phyloP scores from a whole-genome alignment of 306 rosid species.

The Fagus crenata region DNA sequence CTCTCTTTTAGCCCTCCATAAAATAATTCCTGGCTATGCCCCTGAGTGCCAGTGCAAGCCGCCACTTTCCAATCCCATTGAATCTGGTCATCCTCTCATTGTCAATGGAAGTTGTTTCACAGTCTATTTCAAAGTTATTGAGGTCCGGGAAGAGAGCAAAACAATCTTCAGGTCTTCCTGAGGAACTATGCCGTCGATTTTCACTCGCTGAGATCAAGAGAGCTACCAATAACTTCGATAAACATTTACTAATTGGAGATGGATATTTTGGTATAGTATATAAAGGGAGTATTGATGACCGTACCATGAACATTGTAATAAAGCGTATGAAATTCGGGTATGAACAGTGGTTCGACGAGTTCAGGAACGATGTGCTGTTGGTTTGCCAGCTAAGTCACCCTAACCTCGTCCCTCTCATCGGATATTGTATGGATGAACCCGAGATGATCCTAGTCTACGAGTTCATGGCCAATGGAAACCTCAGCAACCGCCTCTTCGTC shows the following conservation, averaged over 20 bases:
- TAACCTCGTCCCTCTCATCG: too few relatives aligned
- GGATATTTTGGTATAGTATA: background rate
- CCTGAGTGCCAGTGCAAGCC: too few relatives aligned
- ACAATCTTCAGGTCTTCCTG: too few relatives aligned
- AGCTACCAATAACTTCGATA: slow-evolving; percentile 30
- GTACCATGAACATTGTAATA: background rate
- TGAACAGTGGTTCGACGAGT: background rate
- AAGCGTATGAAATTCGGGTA: background rate
- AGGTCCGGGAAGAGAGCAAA: too few relatives aligned
- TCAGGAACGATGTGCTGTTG: slow-evolving; percentile 3
- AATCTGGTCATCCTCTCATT: too few relatives aligned
- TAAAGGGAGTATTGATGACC: slow-evolving; percentile 8
- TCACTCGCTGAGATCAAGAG: slow-evolving; percentile 23
- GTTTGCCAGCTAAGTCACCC: slow-evolving; percentile 18
- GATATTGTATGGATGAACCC: too few relatives aligned
- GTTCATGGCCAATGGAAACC: background rate
- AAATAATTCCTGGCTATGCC: too few relatives aligned
- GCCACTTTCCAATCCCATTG: too few relatives aligned
- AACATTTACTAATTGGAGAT: background rate
- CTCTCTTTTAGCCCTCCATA: too few relatives aligned
- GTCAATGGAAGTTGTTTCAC: too few relatives aligned
- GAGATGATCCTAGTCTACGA: rapidly evolving
- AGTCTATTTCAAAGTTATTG: too few relatives aligned
- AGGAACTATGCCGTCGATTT: slow-evolving; percentile 27
- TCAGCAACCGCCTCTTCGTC: too few relatives aligned